phyloP scores from a whole-genome alignment of 306 rosid species.

The Rosa persica region DNA sequence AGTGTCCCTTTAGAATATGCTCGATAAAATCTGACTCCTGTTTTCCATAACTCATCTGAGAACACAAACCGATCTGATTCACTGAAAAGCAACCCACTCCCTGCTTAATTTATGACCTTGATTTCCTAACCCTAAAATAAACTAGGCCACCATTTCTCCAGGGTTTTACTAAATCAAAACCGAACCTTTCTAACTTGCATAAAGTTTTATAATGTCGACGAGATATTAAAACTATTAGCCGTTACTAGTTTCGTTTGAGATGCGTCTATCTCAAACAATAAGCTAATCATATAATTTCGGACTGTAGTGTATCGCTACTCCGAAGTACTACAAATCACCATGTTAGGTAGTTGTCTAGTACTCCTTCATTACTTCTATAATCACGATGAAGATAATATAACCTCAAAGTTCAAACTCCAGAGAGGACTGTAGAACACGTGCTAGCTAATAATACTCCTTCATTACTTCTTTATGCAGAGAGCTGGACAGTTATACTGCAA shows the following conservation, averaged over 20 bases:
- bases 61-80: background rate
- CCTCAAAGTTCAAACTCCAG: no score
- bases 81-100: background rate
- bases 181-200: no score
- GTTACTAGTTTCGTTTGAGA: no score
- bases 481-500: background rate
- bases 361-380: no score
- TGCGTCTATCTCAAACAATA: no score
- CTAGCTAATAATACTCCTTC: background rate
- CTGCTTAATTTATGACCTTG: background rate
- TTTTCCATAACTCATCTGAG: constrained; percentile 9
- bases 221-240: no score
- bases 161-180: background rate
- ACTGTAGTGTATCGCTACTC: background rate
- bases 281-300: no score
- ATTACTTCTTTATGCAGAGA: constrained; percentile 2
- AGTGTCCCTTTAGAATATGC: background rate
- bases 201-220: no score
- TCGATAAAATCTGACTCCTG: constrained; percentile 4
- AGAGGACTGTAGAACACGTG: background rate
- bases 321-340: no score
- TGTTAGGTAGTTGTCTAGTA: no score
- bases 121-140: constrained; percentile 6
- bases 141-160: background rate
- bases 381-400: no score